A percentile compares a stretch with the other conserved stretches of the same genome.
These are phyloP conservation scores for Rhodotorula kratochvilovae DNA, from an alignment of 768 basidiomycete species.

Conservation along the genomic window DNA sequence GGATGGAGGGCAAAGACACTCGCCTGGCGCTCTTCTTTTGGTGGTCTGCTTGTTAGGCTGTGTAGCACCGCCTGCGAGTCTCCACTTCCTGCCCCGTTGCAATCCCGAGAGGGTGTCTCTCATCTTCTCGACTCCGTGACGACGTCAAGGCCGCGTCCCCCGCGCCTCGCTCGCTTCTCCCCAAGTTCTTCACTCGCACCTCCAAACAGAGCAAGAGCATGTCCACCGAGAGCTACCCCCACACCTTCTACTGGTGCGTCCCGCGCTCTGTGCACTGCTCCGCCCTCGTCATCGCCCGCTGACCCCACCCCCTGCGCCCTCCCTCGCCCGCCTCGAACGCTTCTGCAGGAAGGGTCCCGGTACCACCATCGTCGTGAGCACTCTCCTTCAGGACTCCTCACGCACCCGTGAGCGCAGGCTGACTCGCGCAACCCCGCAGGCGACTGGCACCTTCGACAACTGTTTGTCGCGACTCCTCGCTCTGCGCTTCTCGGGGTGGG, in stretches of 20 bases:
- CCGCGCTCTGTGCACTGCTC: neutral
- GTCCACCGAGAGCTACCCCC: conserved; percentile 33
- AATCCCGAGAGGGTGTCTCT: too few species aligned
- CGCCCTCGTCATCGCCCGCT: neutral
- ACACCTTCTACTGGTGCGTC: conserved; percentile 35
- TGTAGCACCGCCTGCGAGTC: too few species aligned
- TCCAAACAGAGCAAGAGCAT: neutral
- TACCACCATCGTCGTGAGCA: conserved; percentile 8
- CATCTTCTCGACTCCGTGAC: too few species aligned
- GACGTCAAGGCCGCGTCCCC: neutral
- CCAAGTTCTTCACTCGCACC: neutral
- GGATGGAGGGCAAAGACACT: neutral
- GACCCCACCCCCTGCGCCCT: neutral
- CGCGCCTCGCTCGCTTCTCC: too few species aligned
- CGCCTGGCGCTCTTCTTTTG: neutral
- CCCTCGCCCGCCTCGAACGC: neutral
- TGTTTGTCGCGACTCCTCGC: conserved; percentile 50
- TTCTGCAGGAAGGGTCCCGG: conserved; percentile 21
- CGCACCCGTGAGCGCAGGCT: neutral
- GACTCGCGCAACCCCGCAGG: conserved; percentile 34
- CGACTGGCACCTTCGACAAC: conserved; percentile 73
- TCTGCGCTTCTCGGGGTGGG: neutral
- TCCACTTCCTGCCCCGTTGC: too few species aligned
- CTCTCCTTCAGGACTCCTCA: conserved; percentile 55
- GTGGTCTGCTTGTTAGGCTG: too few species aligned